Conservation (phyloP, 192 early-diverging fungal genomes). For the Backusella tarrabulga region DNA sequence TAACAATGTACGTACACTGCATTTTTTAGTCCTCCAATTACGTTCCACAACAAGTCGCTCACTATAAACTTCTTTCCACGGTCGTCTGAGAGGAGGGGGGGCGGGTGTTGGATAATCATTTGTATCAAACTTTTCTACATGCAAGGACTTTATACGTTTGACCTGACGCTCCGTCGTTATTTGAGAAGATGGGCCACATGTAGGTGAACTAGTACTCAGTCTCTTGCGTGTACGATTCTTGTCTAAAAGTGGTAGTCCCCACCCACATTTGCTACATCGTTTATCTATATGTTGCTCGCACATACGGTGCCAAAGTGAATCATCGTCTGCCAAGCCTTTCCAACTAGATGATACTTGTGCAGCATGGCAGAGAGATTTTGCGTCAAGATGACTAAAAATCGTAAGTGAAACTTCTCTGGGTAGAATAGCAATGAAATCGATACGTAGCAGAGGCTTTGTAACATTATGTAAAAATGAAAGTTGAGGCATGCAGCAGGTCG, state of each 20-base stretch:
- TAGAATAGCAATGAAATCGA: constrained; percentile 79
- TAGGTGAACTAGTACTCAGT: neutral
- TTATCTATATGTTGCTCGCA: constrained; percentile 98
- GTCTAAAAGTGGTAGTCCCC: constrained; percentile 83
- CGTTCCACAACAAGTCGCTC: constrained; percentile 87
- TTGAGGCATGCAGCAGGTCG: constrained; percentile 81
- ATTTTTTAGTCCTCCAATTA: constrained; percentile 88
- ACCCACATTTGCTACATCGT: constrained; percentile 94
- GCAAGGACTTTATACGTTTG: neutral
- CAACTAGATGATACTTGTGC: constrained; percentile 85
- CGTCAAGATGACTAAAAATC: constrained; percentile 89
- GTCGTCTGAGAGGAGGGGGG: constrained; percentile 40
- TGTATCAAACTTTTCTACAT: neutral
- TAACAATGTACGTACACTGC: constrained; percentile 47
- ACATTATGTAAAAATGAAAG: constrained; percentile 76
- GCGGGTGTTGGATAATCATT: constrained; percentile 1
- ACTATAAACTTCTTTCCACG: constrained; percentile 94
- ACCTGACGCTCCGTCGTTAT: neutral
- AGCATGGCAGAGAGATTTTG: constrained; percentile 84
- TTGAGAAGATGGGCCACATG: neutral
- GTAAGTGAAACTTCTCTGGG: constrained; percentile 80
- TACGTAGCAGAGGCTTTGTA: constrained; percentile 67
- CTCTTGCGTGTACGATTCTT: constrained; percentile 34
- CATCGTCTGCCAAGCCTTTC: constrained; percentile 86
- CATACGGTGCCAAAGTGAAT: constrained; percentile 95